Percentiles rank a stretch among this genome's conserved stretches.
Conservation (phyloP, 345 rosid species). For the Luvunga scandens region DNA sequence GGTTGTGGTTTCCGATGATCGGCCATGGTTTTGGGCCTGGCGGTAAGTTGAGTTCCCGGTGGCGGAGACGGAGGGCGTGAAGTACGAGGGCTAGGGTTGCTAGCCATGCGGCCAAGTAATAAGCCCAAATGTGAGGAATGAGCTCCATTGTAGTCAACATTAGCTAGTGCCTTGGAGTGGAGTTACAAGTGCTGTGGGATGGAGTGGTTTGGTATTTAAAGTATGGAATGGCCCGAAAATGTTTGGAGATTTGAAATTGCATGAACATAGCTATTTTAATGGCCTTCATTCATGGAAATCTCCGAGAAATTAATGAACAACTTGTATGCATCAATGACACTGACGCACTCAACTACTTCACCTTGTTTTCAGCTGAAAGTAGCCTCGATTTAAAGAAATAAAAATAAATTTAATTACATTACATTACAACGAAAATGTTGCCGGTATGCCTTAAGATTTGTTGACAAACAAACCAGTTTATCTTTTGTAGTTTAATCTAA, state of each 20-base stretch:
- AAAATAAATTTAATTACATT: not conserved
- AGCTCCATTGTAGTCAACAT: constrained; percentile 12
- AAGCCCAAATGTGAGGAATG: constrained; percentile 15
- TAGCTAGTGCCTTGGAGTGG: not conserved
- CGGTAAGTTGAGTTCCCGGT: constrained; percentile 38
- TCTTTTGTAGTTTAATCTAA: not conserved
- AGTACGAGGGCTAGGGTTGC: constrained; percentile 36
- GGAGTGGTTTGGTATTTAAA: not conserved
- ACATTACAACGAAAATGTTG: not conserved
- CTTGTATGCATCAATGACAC: no score
- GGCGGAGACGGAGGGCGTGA: constrained; percentile 30
- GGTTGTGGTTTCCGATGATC: constrained; percentile 65
- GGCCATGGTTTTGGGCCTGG: constrained; percentile 75
- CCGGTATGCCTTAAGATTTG: not conserved
- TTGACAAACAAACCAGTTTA: not conserved
- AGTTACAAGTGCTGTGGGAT: not conserved
- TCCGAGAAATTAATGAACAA: no score
- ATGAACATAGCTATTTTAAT: no score
- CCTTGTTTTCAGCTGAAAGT: not conserved
- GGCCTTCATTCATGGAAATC: no score
- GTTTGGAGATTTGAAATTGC: no score
- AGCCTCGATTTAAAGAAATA: not conserved
- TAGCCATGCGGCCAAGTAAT: constrained; percentile 23
- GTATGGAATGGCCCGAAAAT: no score
- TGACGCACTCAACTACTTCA: no score